A percentile compares a stretch with the other conserved stretches of the same genome.
Conservation (phyloP, 2,329 filamentous ascomycete species). For the Stemphylium vesicarium region DNA sequence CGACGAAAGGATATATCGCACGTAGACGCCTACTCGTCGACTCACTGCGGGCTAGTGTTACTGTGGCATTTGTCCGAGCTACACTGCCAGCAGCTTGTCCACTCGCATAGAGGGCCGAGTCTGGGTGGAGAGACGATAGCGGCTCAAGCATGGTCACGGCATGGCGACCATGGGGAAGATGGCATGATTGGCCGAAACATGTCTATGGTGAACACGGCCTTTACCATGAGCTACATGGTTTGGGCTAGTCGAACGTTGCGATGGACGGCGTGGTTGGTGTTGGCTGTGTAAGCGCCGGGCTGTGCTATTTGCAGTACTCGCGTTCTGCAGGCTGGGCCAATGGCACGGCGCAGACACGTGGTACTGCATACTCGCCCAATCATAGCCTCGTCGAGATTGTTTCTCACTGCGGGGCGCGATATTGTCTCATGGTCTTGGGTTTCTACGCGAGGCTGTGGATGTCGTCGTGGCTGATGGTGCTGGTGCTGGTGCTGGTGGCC, state of each 20-base stretch:
- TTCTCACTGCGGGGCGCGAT: constrained; percentile 7
- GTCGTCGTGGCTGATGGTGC: constrained; percentile 7
- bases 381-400: constrained; percentile 18
- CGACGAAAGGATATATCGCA: constrained; percentile 43
- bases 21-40: constrained; percentile 39
- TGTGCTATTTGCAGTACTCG: constrained; percentile 39
- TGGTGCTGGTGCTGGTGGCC: not conserved
- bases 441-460: constrained; percentile 11
- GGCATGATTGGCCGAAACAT: constrained; percentile 37
- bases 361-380: constrained; percentile 40
- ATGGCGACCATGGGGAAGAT: constrained; percentile 26
- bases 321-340: constrained; percentile 32
- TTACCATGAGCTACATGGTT: constrained; percentile 27
- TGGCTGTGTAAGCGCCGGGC: constrained; percentile 41
- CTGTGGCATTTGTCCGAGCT: constrained; percentile 36
- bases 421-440: constrained; percentile 7
- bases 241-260: constrained; percentile 31
- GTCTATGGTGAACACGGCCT: constrained; percentile 23
- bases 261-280: constrained; percentile 39
- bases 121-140: constrained; percentile 38
- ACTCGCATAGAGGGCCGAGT: constrained; percentile 32
- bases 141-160: constrained; percentile 47
- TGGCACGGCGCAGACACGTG: constrained; percentile 21
- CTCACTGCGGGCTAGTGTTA: constrained; percentile 31
- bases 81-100: constrained; percentile 40